These are phyloP conservation scores for Aspergillus sp. DNA, from an alignment of 2,329 filamentous ascomycete species.

Conservation along the genomic window DNA sequence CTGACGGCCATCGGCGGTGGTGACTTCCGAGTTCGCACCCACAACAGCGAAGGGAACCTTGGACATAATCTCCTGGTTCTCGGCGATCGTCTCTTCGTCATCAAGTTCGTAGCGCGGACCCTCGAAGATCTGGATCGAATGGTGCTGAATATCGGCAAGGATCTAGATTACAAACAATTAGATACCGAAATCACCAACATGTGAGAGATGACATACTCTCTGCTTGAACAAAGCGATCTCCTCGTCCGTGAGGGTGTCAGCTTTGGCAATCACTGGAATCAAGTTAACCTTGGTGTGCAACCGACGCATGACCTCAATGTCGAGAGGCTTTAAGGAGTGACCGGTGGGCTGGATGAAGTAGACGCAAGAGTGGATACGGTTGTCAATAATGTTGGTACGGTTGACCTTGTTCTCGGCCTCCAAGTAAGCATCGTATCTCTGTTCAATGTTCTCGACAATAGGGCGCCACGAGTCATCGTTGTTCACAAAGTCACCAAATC, in stretches of 20 bases:
- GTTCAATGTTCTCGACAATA: constrained; percentile 99
- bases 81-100: constrained; percentile 97
- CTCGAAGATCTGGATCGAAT: constrained; percentile 98
- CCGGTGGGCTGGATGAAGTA: constrained; percentile 99
- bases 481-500: constrained; percentile 99
- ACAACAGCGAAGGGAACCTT: constrained; percentile 98
- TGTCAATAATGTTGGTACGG: constrained; percentile 99
- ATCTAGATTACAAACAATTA: constrained; percentile 54
- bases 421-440: constrained; percentile 95
- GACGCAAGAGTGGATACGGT: constrained; percentile 96
- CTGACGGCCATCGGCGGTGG: constrained; percentile 83
- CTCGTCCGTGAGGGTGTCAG: constrained; percentile 94
- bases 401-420: constrained; percentile 99
- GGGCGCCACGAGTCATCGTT: constrained; percentile 99
- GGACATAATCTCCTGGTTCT: constrained; percentile 99
- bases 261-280: constrained; percentile 98
- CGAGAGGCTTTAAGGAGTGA: constrained; percentile 94
- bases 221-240: constrained; percentile 93
- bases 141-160: constrained; percentile 89
- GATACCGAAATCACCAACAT: background rate
- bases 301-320: constrained; percentile 98
- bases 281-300: constrained; percentile 99
- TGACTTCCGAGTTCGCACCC: constrained; percentile 90
- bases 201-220: constrained; percentile 56
- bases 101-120: constrained; percentile 97